Evolutionary conservation across 2,329 filamentous ascomycete species (phyloP).

Genomic region (Sclerotinia subarctica): DNA sequence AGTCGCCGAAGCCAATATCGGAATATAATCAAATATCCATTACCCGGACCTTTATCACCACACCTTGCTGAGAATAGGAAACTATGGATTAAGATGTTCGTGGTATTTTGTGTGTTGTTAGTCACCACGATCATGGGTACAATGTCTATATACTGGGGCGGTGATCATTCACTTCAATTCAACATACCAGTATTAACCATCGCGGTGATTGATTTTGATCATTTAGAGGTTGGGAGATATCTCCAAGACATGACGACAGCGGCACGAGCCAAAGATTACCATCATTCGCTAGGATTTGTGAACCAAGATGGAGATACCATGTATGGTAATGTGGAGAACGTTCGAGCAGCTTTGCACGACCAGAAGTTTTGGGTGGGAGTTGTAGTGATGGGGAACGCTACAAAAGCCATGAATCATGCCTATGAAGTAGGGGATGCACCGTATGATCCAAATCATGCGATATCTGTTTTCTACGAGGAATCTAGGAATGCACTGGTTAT

Average conservation of each 20-base stretch:
- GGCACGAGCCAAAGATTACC: slow-evolving; percentile 17
- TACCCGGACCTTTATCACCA: slow-evolving; percentile 22
- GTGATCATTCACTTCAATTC: slow-evolving; percentile 24
- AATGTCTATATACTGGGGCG: slow-evolving; percentile 28
- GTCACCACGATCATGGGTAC: slow-evolving; percentile 25
- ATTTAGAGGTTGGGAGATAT: slow-evolving; percentile 24
- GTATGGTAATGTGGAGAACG: slow-evolving; percentile 20
- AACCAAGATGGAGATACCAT: slow-evolving; percentile 20
- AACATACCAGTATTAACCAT: slow-evolving; percentile 26
- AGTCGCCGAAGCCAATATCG: neutral
- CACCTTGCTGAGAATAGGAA: slow-evolving; percentile 23
- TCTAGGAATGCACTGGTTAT: slow-evolving; percentile 26
- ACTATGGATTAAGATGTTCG: slow-evolving; percentile 27
- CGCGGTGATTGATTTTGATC: slow-evolving; percentile 28
- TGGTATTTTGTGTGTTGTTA: slow-evolving; percentile 23
- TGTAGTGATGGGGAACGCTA: slow-evolving; percentile 26
- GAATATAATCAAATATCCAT: slow-evolving; percentile 14
- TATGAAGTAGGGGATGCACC: slow-evolving; percentile 21
- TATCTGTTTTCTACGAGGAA: slow-evolving; percentile 26
- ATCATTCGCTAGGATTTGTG: slow-evolving; percentile 25
- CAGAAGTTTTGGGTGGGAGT: slow-evolving; percentile 28
- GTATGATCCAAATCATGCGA: slow-evolving; percentile 24
- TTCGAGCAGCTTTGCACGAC: slow-evolving; percentile 20
- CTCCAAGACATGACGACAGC: slow-evolving; percentile 23
- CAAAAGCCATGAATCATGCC: slow-evolving; percentile 26